Base-by-base conservation (phyloP, 140 eudicot species). In the Senecio squalidus region DNA sequence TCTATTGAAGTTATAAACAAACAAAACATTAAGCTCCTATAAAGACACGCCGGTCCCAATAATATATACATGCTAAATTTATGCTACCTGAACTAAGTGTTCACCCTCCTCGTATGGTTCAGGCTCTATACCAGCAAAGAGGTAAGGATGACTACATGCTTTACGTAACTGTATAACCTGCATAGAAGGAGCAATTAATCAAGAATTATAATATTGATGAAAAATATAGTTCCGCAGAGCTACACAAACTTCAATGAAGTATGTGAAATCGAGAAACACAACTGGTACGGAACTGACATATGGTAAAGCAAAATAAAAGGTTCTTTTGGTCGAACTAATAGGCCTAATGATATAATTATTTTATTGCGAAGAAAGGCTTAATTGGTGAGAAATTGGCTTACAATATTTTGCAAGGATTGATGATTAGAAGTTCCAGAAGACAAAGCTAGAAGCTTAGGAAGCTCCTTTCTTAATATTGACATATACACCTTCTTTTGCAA, bases 41-140 rank as follows among this genome's bases (percentile, higher is more conserved):
- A n/a, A n/a, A n/a, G n/a, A n/a, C n/a, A n/a, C n/a, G n/a, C n/a
- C n/a, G n/a, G n/a, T 36, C 34, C 5, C 1, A 16, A 55, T 26
- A 26, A 47, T 21, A 21, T 29, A 11, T 58, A 47, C 38, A 52
- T 52, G 44, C 24, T 44, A 45, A 1, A 10, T n/a, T 24, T 45
- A 45, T 71, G 70, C 14, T 82, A 91, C 98, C 98, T 83, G 86
- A 49, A 91, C 84, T 22, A 91, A 83, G 84, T 91, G 98, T 72
- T 91, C 98, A 27, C 98, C 98, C 76, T 91, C 98, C 78, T 83
- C 86, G 72, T 86, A 91, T 18, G 98, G 98, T 73, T 91, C 98
- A 58, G 98, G 96, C 80, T 91, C 98, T 43, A 91, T 86, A 64
- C 98, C 98, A 56, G 98, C 82, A 58, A 91, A 91, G 48, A 91